Base-by-base conservation (phyloP, 2,329 filamentous ascomycete genomes). In the Colletotrichum tropicicola region DNA sequence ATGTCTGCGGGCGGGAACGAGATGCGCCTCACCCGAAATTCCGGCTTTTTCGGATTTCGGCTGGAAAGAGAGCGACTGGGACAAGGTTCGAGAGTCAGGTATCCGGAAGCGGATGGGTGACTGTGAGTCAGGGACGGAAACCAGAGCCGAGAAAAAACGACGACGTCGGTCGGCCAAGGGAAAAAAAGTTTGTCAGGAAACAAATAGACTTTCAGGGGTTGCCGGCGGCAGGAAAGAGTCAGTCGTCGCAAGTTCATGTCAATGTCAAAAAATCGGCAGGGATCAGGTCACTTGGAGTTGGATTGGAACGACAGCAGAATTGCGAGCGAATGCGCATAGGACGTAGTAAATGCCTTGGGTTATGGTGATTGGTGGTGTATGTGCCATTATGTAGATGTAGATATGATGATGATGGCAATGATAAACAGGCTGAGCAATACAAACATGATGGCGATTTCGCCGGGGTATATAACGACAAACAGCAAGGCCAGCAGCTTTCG, bases 401-500 rank as follows among this genome's bases (percentile, higher is more conserved):
- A n/a, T n/a, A n/a, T n/a, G n/a, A n/a, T 30, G n/a, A 27, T 37
- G 23, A 28, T 60, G 30, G 27, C 32, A 35, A 35, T n/a, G n/a
- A n/a, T 54, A 15, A 56, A 62, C 44, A 58, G 23, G 23, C 27
- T 37, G 28, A 28, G 30, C 32, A 56, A 37, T 51, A 30, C 28
- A 56, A 59, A 48, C 65, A 59, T 52, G 56, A 41, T 59, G 66
- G 66, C 63, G 49, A 35, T 64, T 57, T 51, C 59, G 66, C 66
- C 66, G 66, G 65, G 66, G 66, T 68, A 68, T 68, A 68, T 64
- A 67, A 49, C 17, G 35, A 58, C 37, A 56, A 65, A 60, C 17
- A 55, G 30, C 35, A 43, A 59, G n/a, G 27, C 48, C 41, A 44
- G 23, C 30, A 51, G 58, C 58, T 57, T 57, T 55, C 60, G 23